Evolutionary conservation across 1,284 basidiomycete species (phyloP).

Genomic region (Trametes sp.): DNA sequence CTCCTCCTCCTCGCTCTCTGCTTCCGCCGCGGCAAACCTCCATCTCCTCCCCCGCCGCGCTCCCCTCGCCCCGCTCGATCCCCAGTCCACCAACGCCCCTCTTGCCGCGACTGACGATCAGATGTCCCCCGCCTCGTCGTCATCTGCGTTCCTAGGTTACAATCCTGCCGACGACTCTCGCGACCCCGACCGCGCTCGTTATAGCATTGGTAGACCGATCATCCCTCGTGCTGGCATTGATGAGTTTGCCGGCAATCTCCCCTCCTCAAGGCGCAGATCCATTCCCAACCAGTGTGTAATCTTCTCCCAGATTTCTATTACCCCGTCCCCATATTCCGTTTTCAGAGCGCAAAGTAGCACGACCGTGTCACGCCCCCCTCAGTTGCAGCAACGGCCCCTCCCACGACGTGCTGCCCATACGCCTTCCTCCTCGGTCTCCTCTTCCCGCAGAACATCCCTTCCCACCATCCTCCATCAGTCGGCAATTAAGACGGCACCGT

Average conservation of each 20-base stretch:
- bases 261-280: conserved; percentile 38
- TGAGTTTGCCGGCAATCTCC: conserved; percentile 27
- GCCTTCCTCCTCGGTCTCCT: conserved; percentile 33
- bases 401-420: conserved; percentile 39
- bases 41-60: conserved; percentile 34
- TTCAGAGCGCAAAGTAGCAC: conserved; percentile 32
- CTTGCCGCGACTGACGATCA: conserved; percentile 35
- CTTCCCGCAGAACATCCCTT: conserved; percentile 36
- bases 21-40: conserved; percentile 17
- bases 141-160: conserved; percentile 38
- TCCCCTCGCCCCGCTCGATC: conserved; percentile 41
- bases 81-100: conserved; percentile 35
- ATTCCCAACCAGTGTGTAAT: conserved; percentile 40
- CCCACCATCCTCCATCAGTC: conserved; percentile 39
- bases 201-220: conserved; percentile 38
- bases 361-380: conserved; percentile 34
- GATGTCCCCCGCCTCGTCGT: conserved; percentile 36
- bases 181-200: conserved; percentile 36
- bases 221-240: conserved; percentile 35
- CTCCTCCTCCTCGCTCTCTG: conserved; percentile 19
- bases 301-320: conserved; percentile 4
- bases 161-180: conserved; percentile 35
- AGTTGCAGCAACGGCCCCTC: conserved; percentile 30
- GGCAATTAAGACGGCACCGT: conserved; percentile 25
- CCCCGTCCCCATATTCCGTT: conserved; percentile 19